These are phyloP conservation scores for Sugiyamaella floridensis DNA, from an alignment of 805 yeast genomes.

Conservation along the genomic window DNA sequence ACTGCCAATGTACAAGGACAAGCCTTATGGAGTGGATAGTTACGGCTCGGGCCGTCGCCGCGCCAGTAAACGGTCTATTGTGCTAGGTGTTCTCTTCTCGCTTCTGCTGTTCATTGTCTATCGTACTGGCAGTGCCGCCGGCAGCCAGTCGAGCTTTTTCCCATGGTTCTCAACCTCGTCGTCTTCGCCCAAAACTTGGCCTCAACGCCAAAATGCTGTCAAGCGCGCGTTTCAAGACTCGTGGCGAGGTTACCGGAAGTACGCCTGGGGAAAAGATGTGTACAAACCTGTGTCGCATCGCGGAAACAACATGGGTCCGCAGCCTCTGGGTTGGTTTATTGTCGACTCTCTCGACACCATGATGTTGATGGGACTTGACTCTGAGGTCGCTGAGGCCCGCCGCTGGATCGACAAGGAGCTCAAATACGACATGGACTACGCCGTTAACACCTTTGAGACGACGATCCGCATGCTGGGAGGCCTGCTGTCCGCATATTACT, in stretches of 20 bases:
- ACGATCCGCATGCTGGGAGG: conserved; percentile 94
- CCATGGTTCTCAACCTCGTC: conserved; percentile 3
- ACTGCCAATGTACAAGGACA: conserved; percentile 49
- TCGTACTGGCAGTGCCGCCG: conserved; percentile 20
- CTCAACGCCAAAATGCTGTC: conserved; percentile 47
- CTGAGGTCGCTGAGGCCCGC: conserved; percentile 57
- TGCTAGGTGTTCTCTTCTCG: conserved; percentile 38
- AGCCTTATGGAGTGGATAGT: conserved; percentile 31
- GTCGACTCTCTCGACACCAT: conserved; percentile 83
- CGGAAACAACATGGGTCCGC: conserved; percentile 68
- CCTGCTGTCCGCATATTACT: conserved; percentile 69
- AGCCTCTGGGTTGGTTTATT: conserved; percentile 88
- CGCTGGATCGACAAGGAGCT: conserved; percentile 69
- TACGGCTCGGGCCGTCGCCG: not conserved
- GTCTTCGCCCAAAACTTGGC: conserved; percentile 35
- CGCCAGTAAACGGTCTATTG: conserved; percentile 32
- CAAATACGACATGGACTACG: conserved; percentile 62
- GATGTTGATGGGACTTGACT: conserved; percentile 61
- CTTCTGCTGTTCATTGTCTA: conserved; percentile 39
- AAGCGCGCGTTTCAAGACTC: conserved; percentile 62
- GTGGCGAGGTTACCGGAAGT: conserved; percentile 66
- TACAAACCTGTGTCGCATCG: conserved; percentile 59
- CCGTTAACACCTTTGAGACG: conserved; percentile 85
- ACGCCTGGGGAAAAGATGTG: conserved; percentile 82
- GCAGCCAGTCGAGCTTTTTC: not conserved